Evolutionary conservation across 441 rosid species (phyloP), one percentile per base, ranked within the genome.

Genomic region (Flueggea neowawraea): DNA sequence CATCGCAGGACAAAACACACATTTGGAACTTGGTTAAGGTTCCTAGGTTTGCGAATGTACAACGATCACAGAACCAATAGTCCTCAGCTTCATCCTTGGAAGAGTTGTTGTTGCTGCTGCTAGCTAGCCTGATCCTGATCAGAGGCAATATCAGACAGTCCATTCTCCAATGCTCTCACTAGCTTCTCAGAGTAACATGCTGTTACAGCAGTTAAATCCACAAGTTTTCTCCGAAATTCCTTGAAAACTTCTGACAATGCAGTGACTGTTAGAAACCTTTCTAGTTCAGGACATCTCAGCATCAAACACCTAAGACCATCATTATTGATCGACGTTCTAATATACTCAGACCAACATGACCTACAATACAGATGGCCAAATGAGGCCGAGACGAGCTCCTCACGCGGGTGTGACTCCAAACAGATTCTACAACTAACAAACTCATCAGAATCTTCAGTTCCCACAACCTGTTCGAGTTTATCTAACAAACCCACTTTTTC

Each of bases 261-360:
- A 28, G 48, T 71, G 3, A 64, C 56, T 9, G 10, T 31, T 12
- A 73, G 71, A 65, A 73, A 74, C 58, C 49, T 57, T 4, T 62
- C 41, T 28, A 78, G 62, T 48, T 72, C 82, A 10, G 96, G 96
- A 70, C 96, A 90, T 63, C 69, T 74, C 39, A 90, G 72, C 62
- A 61, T 54, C 69, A 90, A 73, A 71, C 96, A 82, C 32, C 86
- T 83, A 54, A 82, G 75, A 53, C 96, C 94, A 62, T 84, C 91
- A 50, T 67, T 76, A 55, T 62, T 62, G 41, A 86, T 86, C 12
- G 89, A 72, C 52, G 82, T 73, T 69, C 72, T 75, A 63, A 86
- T 77, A 44, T 84, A 84, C 22, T 80, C 66, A 57, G 57, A 67
- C 82, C 81, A 74, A 58, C 84, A 78, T 41, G 47, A 57, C 16